Conservation (phyloP, 129 eudicot species). For the Flaveria brownii region DNA sequence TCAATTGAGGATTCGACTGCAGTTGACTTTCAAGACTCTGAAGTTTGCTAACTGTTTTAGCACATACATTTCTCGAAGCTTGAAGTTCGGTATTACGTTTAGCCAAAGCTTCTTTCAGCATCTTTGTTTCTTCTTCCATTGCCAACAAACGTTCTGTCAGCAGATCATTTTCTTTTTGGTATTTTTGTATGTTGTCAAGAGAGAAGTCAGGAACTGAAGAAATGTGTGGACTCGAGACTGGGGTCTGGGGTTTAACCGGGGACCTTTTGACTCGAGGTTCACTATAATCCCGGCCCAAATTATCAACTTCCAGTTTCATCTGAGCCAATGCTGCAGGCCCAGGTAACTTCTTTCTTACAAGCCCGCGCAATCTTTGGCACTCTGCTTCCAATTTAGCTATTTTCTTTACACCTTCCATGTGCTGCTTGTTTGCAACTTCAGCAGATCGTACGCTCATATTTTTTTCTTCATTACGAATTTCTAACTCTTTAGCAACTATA, state of each 20-base stretch:
- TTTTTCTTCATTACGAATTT: constrained; percentile 92
- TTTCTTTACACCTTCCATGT: constrained; percentile 84
- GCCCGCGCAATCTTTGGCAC: constrained; percentile 94
- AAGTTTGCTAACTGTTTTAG: constrained; percentile 85
- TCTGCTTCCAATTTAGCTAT: constrained; percentile 94
- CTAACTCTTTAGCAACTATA: constrained; percentile 78
- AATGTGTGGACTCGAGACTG: constrained; percentile 46
- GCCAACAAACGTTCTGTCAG: constrained; percentile 68
- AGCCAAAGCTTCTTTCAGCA: constrained; percentile 94
- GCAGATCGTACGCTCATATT: constrained; percentile 90
- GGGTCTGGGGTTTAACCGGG: constrained; percentile 64
- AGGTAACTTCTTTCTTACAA: constrained; percentile 91
- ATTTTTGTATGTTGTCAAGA: constrained; percentile 62
- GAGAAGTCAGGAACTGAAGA: constrained; percentile 64
- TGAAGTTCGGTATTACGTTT: constrained; percentile 86
- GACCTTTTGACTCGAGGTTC: constrained; percentile 70
- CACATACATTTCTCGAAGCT: constrained; percentile 78
- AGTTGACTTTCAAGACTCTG: constrained; percentile 72
- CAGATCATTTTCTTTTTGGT: constrained; percentile 74
- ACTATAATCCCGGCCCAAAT: constrained; percentile 83
- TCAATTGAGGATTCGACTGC: constrained; percentile 48
- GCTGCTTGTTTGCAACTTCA: constrained; percentile 91
- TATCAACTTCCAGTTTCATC: constrained; percentile 94
- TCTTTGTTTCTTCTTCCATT: constrained; percentile 93
- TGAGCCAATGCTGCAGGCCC: constrained; percentile 99